Percentiles rank a stretch among this genome's conserved stretches.
Evolutionary conservation across 257 asterid species (phyloP).

Genomic region (Solanum pennellii): DNA sequence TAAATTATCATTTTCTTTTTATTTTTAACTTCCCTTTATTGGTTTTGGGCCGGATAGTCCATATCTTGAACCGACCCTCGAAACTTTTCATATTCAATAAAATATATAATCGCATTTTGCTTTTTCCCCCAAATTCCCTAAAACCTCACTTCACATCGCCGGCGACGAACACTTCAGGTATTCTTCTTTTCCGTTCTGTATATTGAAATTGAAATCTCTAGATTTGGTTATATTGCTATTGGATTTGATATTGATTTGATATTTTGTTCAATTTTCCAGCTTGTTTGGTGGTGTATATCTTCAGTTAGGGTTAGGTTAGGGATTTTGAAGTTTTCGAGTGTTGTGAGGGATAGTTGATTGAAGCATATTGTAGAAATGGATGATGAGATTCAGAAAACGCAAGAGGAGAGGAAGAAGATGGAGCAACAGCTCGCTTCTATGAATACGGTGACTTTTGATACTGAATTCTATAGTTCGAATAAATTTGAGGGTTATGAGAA

Average conservation of each 20-base stretch:
- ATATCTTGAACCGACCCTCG: neutral
- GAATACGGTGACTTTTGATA: constrained; percentile 59
- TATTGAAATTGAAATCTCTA: neutral
- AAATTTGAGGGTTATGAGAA: constrained; percentile 69
- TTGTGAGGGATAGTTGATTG: neutral
- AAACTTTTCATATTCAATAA: neutral
- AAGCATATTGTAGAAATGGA: neutral
- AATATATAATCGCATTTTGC: neutral
- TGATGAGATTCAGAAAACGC: constrained; percentile 55
- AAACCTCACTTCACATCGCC: neutral
- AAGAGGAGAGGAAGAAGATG: constrained; percentile 82
- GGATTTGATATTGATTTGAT: neutral
- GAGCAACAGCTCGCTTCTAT: constrained; percentile 81
- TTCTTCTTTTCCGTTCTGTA: neutral
- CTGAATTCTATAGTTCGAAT: constrained; percentile 50
- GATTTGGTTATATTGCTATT: neutral
- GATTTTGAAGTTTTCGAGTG: neutral
- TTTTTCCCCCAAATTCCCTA: neutral
- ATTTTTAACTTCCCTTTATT: too few relatives aligned
- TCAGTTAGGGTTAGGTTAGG: neutral
- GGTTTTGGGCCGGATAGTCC: neutral
- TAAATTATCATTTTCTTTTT: neutral
- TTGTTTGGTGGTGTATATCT: neutral
- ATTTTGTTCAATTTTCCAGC: neutral
- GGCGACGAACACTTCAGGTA: neutral